Evolutionary conservation across 352 stramenopile species (phyloP).

Genomic region (Globisporangium echinulatum): DNA sequence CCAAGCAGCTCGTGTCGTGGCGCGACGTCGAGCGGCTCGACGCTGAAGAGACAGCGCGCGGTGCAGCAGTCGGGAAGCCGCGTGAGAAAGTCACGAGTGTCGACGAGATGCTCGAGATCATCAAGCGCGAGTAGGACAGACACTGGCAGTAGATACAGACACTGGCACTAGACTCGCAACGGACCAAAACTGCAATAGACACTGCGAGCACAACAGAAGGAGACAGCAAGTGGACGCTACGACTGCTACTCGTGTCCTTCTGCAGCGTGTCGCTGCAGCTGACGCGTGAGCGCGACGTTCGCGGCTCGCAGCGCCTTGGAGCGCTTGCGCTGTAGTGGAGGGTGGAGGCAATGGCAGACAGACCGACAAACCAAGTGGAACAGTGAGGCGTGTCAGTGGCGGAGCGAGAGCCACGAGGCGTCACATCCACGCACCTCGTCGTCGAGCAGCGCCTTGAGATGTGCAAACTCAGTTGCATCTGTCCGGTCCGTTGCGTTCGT

Average conservation of each 20-base stretch:
- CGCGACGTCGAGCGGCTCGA: slow-evolving; percentile 55
- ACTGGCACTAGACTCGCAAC: no score
- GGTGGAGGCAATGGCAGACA: not conserved
- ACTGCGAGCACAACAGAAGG: no score
- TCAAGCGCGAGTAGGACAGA: not conserved
- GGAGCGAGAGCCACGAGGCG: not conserved
- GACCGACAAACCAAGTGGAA: no score
- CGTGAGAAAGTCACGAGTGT: slow-evolving; percentile 82
- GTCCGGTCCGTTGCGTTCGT: not conserved
- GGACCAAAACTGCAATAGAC: not conserved
- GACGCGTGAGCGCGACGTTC: slow-evolving; percentile 30
- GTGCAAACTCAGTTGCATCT: slow-evolving; percentile 3
- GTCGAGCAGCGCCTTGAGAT: slow-evolving; percentile 14
- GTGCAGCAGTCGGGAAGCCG: slow-evolving; percentile 50
- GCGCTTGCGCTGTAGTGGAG: slow-evolving; percentile 30
- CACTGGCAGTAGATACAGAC: not conserved
- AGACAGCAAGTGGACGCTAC: not conserved
- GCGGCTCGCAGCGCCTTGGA: slow-evolving; percentile 31
- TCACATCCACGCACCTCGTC: slow-evolving; percentile 22
- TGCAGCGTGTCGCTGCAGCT: slow-evolving; percentile 20
- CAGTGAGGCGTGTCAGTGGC: no score
- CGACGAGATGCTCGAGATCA: slow-evolving; percentile 59
- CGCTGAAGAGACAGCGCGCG: slow-evolving; percentile 53
- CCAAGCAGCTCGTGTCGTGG: slow-evolving; percentile 70
- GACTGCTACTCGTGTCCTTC: slow-evolving; percentile 2